These are phyloP conservation scores for Monosporascus ibericus DNA, from an alignment of 2,329 filamentous ascomycete genomes.

Conservation along the genomic window DNA sequence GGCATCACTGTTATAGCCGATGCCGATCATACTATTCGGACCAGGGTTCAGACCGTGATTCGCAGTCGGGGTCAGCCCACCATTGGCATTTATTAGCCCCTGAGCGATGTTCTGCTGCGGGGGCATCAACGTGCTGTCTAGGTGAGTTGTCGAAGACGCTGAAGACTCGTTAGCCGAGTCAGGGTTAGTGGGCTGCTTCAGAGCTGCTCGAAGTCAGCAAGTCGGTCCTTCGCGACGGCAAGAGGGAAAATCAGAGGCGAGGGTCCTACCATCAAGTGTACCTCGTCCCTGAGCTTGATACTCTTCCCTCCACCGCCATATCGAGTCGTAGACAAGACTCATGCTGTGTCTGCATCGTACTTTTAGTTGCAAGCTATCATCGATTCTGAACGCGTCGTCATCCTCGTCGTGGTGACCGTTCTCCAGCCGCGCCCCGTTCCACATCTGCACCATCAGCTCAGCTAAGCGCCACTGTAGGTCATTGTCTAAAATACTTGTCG, in stretches of 20 bases:
- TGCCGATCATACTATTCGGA: conserved; percentile 42
- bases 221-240: conserved; percentile 18
- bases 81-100: conserved; percentile 42
- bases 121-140: conserved; percentile 53
- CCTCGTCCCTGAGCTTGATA: conserved; percentile 66
- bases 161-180: conserved; percentile 72
- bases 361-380: conserved; percentile 71
- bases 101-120: conserved; percentile 42
- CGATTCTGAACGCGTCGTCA: conserved; percentile 48
- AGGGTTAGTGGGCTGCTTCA: conserved; percentile 81
- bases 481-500: conserved; percentile 69
- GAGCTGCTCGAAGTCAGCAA: conserved; percentile 45
- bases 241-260: conserved; percentile 8
- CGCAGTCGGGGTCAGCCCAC: conserved; percentile 46
- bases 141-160: conserved; percentile 55
- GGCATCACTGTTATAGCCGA: conserved; percentile 55
- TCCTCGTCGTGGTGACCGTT: conserved; percentile 39
- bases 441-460: conserved; percentile 83
- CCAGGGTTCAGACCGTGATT: conserved; percentile 37
- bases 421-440: conserved; percentile 62
- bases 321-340: conserved; percentile 78
- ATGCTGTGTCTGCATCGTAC: conserved; percentile 81
- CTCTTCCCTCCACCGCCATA: conserved; percentile 81
- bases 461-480: conserved; percentile 74
- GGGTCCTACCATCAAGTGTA: conserved; percentile 59